phyloP scores from a whole-genome alignment of 257 asterid species.

The Thymus mandschuricus region DNA sequence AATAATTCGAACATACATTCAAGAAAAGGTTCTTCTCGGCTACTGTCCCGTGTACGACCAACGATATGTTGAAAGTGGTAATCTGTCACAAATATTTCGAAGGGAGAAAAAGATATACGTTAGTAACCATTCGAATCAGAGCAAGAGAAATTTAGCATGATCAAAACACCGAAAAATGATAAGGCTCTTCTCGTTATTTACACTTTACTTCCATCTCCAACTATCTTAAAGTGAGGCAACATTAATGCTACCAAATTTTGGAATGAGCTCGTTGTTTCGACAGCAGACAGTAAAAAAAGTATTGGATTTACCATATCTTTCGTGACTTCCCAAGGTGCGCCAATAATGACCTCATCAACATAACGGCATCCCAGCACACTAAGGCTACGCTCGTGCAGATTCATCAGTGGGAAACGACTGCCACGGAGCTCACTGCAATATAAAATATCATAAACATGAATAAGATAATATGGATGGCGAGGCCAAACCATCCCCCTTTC shows the following conservation, averaged over 20 bases:
- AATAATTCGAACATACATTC: conserved; percentile 51
- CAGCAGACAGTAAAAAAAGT: background rate
- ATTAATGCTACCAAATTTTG: background rate
- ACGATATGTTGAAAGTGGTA: conserved; percentile 86
- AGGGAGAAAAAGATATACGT: conserved; percentile 11
- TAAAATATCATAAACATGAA: conserved; percentile 11
- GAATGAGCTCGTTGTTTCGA: conserved; percentile 11
- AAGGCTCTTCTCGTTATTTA: too few relatives aligned
- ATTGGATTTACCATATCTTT: conserved; percentile 65
- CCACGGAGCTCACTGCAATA: conserved; percentile 79
- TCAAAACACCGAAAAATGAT: too few relatives aligned
- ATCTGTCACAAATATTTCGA: conserved; percentile 34
- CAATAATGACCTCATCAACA: conserved; percentile 94
- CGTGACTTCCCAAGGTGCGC: conserved; percentile 90
- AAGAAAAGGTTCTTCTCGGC: conserved; percentile 60
- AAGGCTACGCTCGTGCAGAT: conserved; percentile 91
- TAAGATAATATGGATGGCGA: conserved; percentile 17
- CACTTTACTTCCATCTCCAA: background rate
- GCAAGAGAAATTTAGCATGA: too few relatives aligned
- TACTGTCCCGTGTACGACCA: conserved; percentile 81
- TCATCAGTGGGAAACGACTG: conserved; percentile 73
- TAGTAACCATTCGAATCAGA: background rate
- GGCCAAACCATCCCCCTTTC: conserved; percentile 9
- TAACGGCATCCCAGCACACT: conserved; percentile 92
- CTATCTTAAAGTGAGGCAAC: background rate